phyloP scores from a whole-genome alignment of 768 basidiomycete genomes.

The Cyclocybe aegerita region DNA sequence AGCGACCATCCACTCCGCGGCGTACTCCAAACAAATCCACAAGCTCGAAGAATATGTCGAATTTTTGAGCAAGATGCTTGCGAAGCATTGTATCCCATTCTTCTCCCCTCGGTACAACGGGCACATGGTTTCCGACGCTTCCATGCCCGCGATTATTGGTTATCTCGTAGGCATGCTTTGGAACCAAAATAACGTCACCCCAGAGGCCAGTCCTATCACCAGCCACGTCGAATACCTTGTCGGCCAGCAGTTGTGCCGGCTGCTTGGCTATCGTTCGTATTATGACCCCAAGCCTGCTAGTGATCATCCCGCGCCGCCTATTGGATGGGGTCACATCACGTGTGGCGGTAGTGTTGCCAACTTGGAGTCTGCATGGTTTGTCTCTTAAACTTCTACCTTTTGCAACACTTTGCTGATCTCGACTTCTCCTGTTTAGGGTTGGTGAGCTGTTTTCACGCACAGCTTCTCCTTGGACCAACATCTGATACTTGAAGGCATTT shows the following conservation, averaged over 20 bases:
- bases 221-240: constrained; percentile 36
- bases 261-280: constrained; percentile 32
- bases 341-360: constrained; percentile 44
- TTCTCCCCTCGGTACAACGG: constrained; percentile 39
- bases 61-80: constrained; percentile 15
- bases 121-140: constrained; percentile 37
- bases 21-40: not conserved
- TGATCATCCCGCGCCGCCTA: not conserved
- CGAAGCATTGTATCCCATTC: constrained; percentile 34
- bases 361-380: constrained; percentile 41
- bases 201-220: constrained; percentile 39
- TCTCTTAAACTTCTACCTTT: not conserved
- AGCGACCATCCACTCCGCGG: not conserved
- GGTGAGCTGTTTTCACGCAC: constrained; percentile 1
- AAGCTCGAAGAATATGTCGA: not conserved
- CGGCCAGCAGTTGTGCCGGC: constrained; percentile 36
- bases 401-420: not conserved
- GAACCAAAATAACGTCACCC: constrained; percentile 46
- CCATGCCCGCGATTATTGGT: constrained; percentile 28
- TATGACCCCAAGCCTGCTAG: not conserved
- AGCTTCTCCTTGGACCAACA: not conserved
- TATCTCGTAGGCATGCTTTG: constrained; percentile 25
- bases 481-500: not conserved
- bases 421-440: constrained; percentile 2
- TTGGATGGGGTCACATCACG: constrained; percentile 42